Evolutionary conservation across 1,284 basidiomycete genomes (phyloP), one percentile per base, ranked within the genome.

Genomic region (Moesziomyces antarcticus): DNA sequence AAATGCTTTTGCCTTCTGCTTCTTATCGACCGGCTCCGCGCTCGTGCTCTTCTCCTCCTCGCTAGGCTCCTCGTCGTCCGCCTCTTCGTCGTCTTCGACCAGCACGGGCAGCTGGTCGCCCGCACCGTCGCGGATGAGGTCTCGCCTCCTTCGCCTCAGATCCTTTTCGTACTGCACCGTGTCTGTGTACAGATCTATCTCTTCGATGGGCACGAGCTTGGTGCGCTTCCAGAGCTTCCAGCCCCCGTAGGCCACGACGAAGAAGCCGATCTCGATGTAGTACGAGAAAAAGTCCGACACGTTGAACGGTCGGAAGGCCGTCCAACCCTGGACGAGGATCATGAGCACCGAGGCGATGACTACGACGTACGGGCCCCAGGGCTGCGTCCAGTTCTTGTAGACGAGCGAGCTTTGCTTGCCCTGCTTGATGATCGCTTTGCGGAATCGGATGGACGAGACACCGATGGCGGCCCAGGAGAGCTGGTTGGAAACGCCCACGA

Each of bases 391-490:
- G 2, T 87, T 86, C n/a, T 87, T 82, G 78, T 87, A 86, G 48
- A 85, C 84, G 33, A 86, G 56, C 0, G 79, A 74, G 51, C 43
- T 62, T 58, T 67, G 60, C 77, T 86, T 84, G 30, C 89, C 89
- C 75, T 91, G 90, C 27, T 75, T 84, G 78, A 86, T 87, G 79
- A 88, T 82, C 22, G 89, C 91, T 72, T 88, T 87, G 78, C 89
- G 89, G 88, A 92, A 93, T 84, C 88, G 89, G 56, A 92, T 82
- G 84, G 91, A 93, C 5, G 91, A 89, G 43, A 91, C 54, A 79
- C 90, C 89, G 84, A 93, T 92, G 50, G 88, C 92, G 78, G 91
- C 90, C 93, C 93, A 96, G 11, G 91, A 91, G 86, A 92, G 87
- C 54, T 91, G 84, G 46, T 90, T 90, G 22, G 87, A 87, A 41